Evolutionary conservation across 2,329 filamentous ascomycete genomes (phyloP).

Genomic region (Botrytis pseudocinerea): DNA sequence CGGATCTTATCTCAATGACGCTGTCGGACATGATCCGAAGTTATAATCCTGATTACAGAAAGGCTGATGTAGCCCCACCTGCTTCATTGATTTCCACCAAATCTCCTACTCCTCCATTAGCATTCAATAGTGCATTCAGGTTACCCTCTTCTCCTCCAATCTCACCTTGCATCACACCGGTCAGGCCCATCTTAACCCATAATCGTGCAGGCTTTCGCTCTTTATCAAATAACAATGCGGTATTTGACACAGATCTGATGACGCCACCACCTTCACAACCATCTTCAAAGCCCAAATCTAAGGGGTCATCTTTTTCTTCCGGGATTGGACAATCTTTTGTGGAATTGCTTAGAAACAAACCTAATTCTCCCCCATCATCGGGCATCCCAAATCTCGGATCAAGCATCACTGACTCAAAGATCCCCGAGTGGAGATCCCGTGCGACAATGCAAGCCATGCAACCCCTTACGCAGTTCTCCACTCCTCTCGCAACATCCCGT

Average conservation of each 20-base stretch:
- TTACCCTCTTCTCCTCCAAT: constrained; percentile 8
- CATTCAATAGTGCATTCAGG: constrained; percentile 1
- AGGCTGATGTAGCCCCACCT: not conserved
- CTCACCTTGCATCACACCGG: not conserved
- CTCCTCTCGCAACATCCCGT: not conserved
- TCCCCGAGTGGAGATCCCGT: constrained; percentile 9
- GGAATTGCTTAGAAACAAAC: constrained; percentile 3
- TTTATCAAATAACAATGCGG: not conserved
- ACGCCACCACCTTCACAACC: constrained; percentile 5
- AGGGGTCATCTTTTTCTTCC: not conserved
- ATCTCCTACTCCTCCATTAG: constrained; percentile 5
- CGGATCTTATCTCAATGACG: not conserved
- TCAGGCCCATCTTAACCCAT: not conserved
- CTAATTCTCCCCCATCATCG: not conserved
- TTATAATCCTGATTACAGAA: constrained; percentile 7
- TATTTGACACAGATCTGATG: not conserved
- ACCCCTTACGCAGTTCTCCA: not conserved
- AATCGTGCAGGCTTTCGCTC: not conserved
- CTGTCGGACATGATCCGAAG: constrained; percentile 18
- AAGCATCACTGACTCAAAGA: constrained; percentile 13
- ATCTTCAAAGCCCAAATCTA: not conserved
- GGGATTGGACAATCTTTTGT: constrained; percentile 7
- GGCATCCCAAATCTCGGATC: constrained; percentile 6
- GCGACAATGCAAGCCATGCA: not conserved
- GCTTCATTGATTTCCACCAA: not conserved